These are phyloP conservation scores for Leccinum aurantiacum DNA, from an alignment of 768 basidiomycete species.

Conservation along the genomic window DNA sequence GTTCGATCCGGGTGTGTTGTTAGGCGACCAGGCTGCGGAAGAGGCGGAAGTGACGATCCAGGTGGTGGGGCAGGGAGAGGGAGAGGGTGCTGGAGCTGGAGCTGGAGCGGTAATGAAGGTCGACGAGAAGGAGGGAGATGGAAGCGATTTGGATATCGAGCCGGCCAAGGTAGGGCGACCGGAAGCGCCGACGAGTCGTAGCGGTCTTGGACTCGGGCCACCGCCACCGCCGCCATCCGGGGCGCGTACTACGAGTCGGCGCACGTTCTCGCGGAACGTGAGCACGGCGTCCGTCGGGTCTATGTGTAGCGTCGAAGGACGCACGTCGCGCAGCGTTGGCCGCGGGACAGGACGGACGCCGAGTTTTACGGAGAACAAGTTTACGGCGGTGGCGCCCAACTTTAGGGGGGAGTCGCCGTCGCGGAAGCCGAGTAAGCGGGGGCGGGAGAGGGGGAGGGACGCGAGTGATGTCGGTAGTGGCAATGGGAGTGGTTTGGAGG, in stretches of 20 bases:
- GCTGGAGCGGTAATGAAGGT: background rate
- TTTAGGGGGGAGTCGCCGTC: constrained; percentile 34
- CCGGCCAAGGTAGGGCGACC: constrained; percentile 24
- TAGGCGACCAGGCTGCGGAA: background rate
- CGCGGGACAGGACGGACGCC: constrained; percentile 29
- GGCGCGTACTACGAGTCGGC: constrained; percentile 8
- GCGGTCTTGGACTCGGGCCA: background rate
- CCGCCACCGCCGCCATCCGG: background rate
- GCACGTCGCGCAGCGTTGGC: background rate
- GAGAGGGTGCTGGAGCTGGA: background rate
- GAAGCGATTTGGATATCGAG: constrained; percentile 22
- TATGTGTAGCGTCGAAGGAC: background rate
- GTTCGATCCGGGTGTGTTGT: constrained; percentile 13
- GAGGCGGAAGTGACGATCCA: background rate
- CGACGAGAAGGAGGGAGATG: background rate
- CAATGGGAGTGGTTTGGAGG: background rate
- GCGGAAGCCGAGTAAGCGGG: constrained; percentile 31
- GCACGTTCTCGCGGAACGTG: constrained; percentile 17
- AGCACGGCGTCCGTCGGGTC: constrained; percentile 14
- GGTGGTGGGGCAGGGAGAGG: background rate
- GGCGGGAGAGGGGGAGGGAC: constrained; percentile 3
- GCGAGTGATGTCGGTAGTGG: constrained; percentile 12
- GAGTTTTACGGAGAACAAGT: constrained; percentile 41
- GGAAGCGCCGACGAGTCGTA: background rate
- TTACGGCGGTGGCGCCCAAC: constrained; percentile 44